Evolutionary conservation across 495 filamentous ascomycete genomes (phyloP).

Genomic region (Cercophora samala): DNA sequence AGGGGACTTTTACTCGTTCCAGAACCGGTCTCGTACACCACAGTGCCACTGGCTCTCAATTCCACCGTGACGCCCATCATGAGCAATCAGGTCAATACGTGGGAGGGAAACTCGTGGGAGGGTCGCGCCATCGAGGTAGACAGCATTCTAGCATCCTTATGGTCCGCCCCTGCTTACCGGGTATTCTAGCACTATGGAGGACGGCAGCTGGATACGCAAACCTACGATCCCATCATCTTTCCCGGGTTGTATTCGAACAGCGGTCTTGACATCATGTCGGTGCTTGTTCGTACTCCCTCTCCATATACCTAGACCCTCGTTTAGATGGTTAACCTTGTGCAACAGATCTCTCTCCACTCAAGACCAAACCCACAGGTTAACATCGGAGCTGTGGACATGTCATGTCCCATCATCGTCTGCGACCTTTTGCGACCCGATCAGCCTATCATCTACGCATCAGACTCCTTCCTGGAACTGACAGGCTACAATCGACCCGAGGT

Average conservation of each 20-base stretch:
- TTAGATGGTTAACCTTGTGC: conserved; percentile 1
- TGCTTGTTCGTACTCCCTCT: conserved; percentile 39
- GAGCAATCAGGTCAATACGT: conserved; percentile 24
- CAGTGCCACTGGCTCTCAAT: background rate
- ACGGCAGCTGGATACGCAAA: conserved; percentile 11
- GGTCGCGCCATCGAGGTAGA: conserved; percentile 23
- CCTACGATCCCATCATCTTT: conserved; percentile 41
- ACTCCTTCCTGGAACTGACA: conserved; percentile 42
- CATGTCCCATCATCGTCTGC: conserved; percentile 49
- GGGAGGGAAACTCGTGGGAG: conserved; percentile 27
- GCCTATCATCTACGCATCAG: conserved; percentile 50
- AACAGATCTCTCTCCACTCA: conserved; percentile 37
- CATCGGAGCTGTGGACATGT: conserved; percentile 46
- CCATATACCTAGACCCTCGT: background rate
- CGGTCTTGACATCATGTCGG: conserved; percentile 46
- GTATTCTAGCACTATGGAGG: conserved; percentile 4
- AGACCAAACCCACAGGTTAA: conserved; percentile 46
- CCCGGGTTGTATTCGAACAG: conserved; percentile 48
- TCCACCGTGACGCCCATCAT: conserved; percentile 4
- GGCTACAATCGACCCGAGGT: conserved; percentile 44
- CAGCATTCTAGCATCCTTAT: background rate
- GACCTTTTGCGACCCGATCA: conserved; percentile 42
- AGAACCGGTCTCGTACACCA: conserved; percentile 5
- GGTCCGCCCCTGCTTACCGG: background rate
- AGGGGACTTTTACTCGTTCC: background rate